These are phyloP conservation scores for Dactylellina drechsleri DNA, from an alignment of 2,329 filamentous ascomycete genomes.

Conservation along the genomic window DNA sequence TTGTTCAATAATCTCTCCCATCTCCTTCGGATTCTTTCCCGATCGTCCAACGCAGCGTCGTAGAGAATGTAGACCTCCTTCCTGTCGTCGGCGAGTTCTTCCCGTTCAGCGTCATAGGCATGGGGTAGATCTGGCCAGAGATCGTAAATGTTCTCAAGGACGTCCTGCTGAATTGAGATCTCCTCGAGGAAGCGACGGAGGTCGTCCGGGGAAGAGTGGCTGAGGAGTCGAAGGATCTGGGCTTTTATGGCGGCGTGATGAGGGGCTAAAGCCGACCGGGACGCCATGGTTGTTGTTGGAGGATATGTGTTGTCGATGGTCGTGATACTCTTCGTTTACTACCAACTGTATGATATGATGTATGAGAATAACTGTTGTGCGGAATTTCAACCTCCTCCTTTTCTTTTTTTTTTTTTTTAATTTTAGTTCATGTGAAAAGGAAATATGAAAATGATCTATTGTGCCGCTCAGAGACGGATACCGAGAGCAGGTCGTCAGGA, in stretches of 20 bases:
- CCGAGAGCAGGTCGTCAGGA: slow-evolving; percentile 6
- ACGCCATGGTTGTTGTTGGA: slow-evolving; percentile 32
- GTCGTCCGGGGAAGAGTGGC: slow-evolving; percentile 47
- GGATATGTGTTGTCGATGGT: slow-evolving; percentile 26
- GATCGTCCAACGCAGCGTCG: slow-evolving; percentile 47
- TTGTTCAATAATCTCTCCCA: slow-evolving; percentile 48
- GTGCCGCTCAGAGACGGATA: slow-evolving; percentile 14
- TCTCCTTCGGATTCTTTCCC: slow-evolving; percentile 44
- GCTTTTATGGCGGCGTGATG: slow-evolving; percentile 53
- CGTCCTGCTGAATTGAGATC: slow-evolving; percentile 52
- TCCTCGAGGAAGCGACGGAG: slow-evolving; percentile 48
- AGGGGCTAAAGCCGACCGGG: slow-evolving; percentile 51
- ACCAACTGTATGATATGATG: too few species aligned
- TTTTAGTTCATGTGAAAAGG: background rate
- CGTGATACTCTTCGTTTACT: background rate
- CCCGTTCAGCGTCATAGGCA: slow-evolving; percentile 50
- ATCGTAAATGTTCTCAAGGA: slow-evolving; percentile 52
- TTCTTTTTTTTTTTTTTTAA: background rate
- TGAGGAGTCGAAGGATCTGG: slow-evolving; percentile 52
- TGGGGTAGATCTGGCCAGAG: slow-evolving; percentile 53
- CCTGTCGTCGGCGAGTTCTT: slow-evolving; percentile 50
- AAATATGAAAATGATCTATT: background rate
- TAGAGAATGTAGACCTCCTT: slow-evolving; percentile 53
- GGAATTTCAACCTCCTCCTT: slow-evolving; percentile 14
- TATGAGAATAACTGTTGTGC: background rate